Conservation (phyloP, 495 filamentous ascomycete genomes). For the Xylona heveae region DNA sequence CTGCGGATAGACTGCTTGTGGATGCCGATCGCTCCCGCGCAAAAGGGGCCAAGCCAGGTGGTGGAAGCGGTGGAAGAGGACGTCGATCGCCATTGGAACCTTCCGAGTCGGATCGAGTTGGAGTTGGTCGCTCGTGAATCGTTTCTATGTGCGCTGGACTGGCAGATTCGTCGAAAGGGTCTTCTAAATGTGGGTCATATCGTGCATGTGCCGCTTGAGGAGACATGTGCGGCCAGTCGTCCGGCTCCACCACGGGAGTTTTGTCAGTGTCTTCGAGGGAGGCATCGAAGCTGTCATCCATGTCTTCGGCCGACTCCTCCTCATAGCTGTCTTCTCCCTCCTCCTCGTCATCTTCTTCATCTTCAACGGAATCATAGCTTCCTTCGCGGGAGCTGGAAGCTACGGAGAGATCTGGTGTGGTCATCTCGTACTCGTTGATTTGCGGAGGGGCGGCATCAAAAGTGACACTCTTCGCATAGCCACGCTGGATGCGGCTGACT, state of each 20-base stretch:
- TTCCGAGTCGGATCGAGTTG: constrained; percentile 37
- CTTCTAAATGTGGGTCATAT: constrained; percentile 32
- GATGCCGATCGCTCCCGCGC: constrained; percentile 21
- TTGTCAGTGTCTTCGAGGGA: constrained; percentile 90
- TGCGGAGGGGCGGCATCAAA: constrained; percentile 88
- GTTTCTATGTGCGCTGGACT: constrained; percentile 34
- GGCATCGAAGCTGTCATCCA: constrained; percentile 82
- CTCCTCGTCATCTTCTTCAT: constrained; percentile 33
- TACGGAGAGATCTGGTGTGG: constrained; percentile 77
- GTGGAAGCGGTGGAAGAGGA: constrained; percentile 56
- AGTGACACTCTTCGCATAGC: constrained; percentile 86
- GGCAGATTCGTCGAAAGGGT: constrained; percentile 43
- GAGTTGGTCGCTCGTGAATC: constrained; percentile 20
- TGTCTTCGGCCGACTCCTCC: constrained; percentile 38
- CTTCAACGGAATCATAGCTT: constrained; percentile 62
- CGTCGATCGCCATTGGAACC: constrained; percentile 53
- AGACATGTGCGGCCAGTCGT: constrained; percentile 78
- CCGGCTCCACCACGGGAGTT: constrained; percentile 87
- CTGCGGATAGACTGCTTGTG: constrained; percentile 30
- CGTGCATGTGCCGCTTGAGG: constrained; percentile 30
- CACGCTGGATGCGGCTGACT: constrained; percentile 37
- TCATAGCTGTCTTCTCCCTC: constrained; percentile 41
- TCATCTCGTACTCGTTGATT: constrained; percentile 94
- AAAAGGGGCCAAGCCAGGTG: constrained; percentile 17
- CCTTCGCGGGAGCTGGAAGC: constrained; percentile 74